phyloP scores from a whole-genome alignment of 495 filamentous ascomycete genomes.

The Hyaloscypha finlandica region DNA sequence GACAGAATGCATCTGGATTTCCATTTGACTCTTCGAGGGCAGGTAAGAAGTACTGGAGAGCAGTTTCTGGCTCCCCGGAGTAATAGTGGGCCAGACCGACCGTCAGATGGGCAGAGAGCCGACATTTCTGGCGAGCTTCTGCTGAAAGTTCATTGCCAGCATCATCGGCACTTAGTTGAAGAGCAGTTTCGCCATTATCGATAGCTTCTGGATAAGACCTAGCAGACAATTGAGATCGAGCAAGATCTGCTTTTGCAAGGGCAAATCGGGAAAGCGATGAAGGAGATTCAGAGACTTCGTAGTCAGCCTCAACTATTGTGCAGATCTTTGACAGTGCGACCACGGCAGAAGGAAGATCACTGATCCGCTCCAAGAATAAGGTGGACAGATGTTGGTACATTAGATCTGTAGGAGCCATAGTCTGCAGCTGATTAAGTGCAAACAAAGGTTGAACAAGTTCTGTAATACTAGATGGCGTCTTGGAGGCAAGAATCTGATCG shows the following conservation, averaged over 20 bases:
- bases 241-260: conserved; percentile 84
- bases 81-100: conserved; percentile 82
- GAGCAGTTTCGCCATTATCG: conserved; percentile 70
- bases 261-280: conserved; percentile 72
- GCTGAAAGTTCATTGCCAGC: conserved; percentile 51
- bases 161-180: conserved; percentile 68
- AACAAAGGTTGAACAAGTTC: conserved; percentile 72
- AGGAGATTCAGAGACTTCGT: conserved; percentile 78
- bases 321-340: conserved; percentile 66
- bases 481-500: conserved; percentile 65
- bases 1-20: conserved; percentile 82
- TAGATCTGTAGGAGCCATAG: conserved; percentile 65
- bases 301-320: conserved; percentile 69
- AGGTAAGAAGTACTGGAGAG: conserved; percentile 76
- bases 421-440: conserved; percentile 76
- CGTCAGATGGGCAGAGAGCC: conserved; percentile 84
- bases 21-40: conserved; percentile 77
- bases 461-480: conserved; percentile 59
- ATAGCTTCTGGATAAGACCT: conserved; percentile 63
- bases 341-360: conserved; percentile 62
- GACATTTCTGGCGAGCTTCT: conserved; percentile 59
- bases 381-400: conserved; percentile 75
- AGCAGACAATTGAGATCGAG: conserved; percentile 71
- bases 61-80: conserved; percentile 57
- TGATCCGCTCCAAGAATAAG: conserved; percentile 77